phyloP scores from a whole-genome alignment of 257 asterid genomes.

The Nicotiana otophora region DNA sequence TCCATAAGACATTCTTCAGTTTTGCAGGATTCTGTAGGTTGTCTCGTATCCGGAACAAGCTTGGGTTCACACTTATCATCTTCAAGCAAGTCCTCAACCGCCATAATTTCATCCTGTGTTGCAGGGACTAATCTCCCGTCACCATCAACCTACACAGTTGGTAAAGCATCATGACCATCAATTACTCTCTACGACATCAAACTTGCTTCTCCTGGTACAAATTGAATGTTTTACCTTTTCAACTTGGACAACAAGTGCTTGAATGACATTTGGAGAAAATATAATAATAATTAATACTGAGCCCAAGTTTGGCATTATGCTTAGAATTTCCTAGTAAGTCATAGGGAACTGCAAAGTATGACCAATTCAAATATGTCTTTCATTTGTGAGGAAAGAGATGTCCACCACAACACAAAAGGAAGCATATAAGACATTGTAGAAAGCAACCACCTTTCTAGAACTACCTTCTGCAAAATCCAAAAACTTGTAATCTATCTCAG shows the following conservation, averaged over 20 bases:
- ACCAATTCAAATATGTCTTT: background rate
- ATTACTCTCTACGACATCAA: background rate
- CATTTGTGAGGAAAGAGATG: constrained; percentile 4
- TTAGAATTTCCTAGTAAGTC: background rate
- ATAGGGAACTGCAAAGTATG: background rate
- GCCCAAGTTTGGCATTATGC: background rate
- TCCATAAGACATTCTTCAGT: constrained; percentile 20
- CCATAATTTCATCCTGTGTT: constrained; percentile 81
- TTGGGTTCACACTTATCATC: constrained; percentile 44
- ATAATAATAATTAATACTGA: background rate
- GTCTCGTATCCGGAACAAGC: constrained; percentile 26
- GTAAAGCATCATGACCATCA: constrained; percentile 12
- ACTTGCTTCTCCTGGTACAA: background rate
- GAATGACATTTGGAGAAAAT: background rate
- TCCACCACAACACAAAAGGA: background rate
- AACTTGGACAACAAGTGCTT: background rate
- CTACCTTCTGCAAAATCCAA: background rate
- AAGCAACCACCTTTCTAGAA: background rate
- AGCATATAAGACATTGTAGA: background rate
- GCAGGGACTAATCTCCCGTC: constrained; percentile 94
- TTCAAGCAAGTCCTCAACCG: constrained; percentile 66
- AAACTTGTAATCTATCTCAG: background rate
- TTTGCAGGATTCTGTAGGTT: constrained; percentile 28
- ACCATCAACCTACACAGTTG: constrained; percentile 66
- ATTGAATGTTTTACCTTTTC: background rate